Evolutionary conservation across 108 stramenopile genomes (phyloP).

Genomic region (Hondaea fermentalgiana): DNA sequence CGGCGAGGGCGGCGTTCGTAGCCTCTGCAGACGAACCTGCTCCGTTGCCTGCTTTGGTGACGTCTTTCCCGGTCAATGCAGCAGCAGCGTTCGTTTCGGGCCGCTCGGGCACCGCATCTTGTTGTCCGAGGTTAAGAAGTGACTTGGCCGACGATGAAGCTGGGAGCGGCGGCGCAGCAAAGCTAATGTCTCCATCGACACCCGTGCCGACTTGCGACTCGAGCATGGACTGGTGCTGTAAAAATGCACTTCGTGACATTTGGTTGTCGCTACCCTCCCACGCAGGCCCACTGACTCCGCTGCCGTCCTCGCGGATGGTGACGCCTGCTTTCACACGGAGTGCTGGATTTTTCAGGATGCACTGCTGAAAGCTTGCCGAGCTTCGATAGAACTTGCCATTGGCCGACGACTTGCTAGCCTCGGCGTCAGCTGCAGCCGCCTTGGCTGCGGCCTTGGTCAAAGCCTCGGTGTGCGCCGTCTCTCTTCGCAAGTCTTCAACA

Average conservation of each 20-base stretch:
- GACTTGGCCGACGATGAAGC: too few relatives aligned
- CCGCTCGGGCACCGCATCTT: too few relatives aligned
- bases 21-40: too few relatives aligned
- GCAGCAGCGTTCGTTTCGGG: too few relatives aligned
- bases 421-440: not conserved
- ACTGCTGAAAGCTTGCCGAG: constrained; percentile 2
- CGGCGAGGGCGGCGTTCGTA: too few relatives aligned
- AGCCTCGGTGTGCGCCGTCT: not conserved
- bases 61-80: too few relatives aligned
- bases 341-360: not conserved
- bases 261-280: not conserved
- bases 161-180: too few relatives aligned
- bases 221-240: constrained; percentile 15
- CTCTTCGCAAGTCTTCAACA: not conserved
- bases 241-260: not conserved
- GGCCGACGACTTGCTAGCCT: not conserved
- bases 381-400: not conserved
- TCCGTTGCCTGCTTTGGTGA: too few relatives aligned
- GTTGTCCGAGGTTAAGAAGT: too few relatives aligned
- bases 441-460: not conserved
- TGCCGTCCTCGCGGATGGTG: not conserved
- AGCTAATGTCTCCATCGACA: not conserved
- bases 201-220: not conserved
- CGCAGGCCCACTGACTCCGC: not conserved
- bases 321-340: not conserved